Percentiles rank a stretch among this genome's conserved stretches.
Conservation (phyloP, 257 asterid genomes). For the Plectranthus barbatus region DNA sequence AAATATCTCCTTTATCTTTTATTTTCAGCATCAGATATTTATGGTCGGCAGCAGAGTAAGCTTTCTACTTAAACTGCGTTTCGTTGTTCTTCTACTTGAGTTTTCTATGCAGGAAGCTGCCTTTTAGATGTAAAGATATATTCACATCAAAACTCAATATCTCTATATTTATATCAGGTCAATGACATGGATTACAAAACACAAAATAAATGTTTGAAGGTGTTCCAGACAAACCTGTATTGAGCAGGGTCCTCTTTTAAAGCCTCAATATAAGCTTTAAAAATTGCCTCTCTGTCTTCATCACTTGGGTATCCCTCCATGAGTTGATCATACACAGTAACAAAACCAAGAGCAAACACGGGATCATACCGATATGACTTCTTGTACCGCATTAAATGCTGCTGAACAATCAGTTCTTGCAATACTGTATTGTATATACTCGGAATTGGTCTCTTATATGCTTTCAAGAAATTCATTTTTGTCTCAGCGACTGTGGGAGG, state of each 20-base stretch:
- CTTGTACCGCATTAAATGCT: constrained; percentile 78
- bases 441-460: constrained; percentile 82
- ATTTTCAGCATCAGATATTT: background rate
- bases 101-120: background rate
- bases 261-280: constrained; percentile 74
- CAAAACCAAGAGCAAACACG: constrained; percentile 82
- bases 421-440: constrained; percentile 70
- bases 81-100: background rate
- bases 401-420: constrained; percentile 85
- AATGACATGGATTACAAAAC: background rate
- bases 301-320: constrained; percentile 91
- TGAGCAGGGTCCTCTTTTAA: constrained; percentile 69
- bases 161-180: background rate
- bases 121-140: background rate
- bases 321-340: constrained; percentile 81
- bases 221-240: constrained; percentile 42
- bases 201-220: background rate
- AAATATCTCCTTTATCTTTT: background rate
- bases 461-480: constrained; percentile 63
- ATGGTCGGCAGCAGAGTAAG: background rate
- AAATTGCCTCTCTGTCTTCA: constrained; percentile 70
- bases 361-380: constrained; percentile 72
- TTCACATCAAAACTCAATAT: background rate
- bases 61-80: background rate
- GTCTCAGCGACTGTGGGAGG: constrained; percentile 75